Conservation (phyloP, 202 grass and related monocot genomes). For the Musa balbisiana region DNA sequence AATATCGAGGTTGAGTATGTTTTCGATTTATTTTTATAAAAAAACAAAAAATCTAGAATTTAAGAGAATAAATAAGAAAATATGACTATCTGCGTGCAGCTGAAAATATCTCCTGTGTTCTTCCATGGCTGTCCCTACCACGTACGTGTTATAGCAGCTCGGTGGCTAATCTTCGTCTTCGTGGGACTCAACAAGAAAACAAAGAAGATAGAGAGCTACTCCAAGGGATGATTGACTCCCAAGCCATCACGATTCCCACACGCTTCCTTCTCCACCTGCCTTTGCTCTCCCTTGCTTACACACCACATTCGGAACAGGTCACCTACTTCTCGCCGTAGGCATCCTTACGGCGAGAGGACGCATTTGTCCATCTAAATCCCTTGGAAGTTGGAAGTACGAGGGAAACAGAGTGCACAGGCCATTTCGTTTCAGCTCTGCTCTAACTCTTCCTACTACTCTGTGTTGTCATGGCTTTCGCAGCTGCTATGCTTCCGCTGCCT, state of each 20-base stretch:
- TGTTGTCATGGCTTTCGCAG: constrained; percentile 7
- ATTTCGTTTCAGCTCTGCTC: background rate
- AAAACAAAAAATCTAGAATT: too few species aligned
- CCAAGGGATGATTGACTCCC: background rate
- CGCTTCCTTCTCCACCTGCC: background rate
- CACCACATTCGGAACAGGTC: background rate
- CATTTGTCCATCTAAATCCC: too few species aligned
- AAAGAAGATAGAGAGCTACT: background rate
- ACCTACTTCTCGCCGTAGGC: background rate
- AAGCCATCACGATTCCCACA: background rate
- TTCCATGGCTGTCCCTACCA: too few species aligned
- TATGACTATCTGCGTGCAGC: too few species aligned
- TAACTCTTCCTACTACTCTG: background rate
- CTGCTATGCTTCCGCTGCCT: constrained; percentile 21
- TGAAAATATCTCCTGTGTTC: too few species aligned
- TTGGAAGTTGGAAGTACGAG: too few species aligned
- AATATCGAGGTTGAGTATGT: too few species aligned
- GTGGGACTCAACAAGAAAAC: background rate
- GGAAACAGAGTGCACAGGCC: too few species aligned
- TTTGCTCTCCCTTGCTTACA: background rate
- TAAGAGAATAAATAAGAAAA: too few species aligned
- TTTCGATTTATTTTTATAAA: too few species aligned
- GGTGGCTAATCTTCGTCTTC: too few species aligned
- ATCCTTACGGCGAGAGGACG: background rate
- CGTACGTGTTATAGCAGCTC: too few species aligned